Evolutionary conservation across 345 rosid species (phyloP), one percentile per base, ranked within the genome.

Genomic region (Salix purpurea): DNA sequence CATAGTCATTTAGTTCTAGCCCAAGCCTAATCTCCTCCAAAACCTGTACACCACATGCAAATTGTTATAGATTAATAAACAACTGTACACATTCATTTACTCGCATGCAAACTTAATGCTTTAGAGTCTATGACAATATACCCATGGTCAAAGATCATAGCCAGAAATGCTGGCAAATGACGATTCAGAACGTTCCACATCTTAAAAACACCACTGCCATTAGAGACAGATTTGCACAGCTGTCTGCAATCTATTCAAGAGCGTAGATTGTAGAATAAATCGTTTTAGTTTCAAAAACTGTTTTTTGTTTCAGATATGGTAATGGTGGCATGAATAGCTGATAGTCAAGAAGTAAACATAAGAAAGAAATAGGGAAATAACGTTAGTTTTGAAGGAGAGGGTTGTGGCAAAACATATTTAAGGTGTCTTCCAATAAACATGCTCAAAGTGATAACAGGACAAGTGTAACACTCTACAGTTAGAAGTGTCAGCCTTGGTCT

Each of bases 1-100:
- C 97, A 84, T 88, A 90, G 78, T 94, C 98, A 87, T 96, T 96
- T 81, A 94, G 80, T 76, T 94, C 99, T 69, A 96, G 86, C 66
- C 98, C 99, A 83, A 91, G 83, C 83, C 97, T 88, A 75, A 96
- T 94, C 88, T 96, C 99, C 87, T 96, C 99, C 92, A 96, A 78
- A 81, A 94, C 96, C 98, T 96, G 87, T 74, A 84, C 76, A 73
- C 71, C 78, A 84, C 78, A 12, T 50, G 70, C 74, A 76, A 61
- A 77, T 69, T 10, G 40, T 61, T 40, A 67, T 23, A 74, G 54
- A 76, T 58, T 58, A 65, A 69, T 62, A 23, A 40, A 40, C 13
- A 30, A 68, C n/a, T 18, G 46, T 24, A 52, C 14, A 54, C 13
- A 64, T 30, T 37, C 36, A 58, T 30, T 19, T 7, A 7, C n/a